Conservation (phyloP, 2,329 filamentous ascomycete species). For the Epichloe sylvatica region DNA sequence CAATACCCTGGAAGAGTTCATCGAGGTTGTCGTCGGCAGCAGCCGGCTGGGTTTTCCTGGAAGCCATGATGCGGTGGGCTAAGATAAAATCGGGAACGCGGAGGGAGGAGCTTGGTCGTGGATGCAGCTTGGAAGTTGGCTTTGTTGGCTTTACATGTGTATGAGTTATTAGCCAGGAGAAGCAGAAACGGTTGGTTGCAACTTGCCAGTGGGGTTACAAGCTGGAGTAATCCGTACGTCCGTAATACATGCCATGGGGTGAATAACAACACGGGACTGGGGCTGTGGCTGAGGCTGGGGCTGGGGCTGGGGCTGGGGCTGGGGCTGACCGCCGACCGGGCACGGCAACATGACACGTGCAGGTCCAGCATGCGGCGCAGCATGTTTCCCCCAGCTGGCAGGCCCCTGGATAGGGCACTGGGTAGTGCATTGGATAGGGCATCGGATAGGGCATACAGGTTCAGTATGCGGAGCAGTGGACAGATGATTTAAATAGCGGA, state of each 20-base stretch:
- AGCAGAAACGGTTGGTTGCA: no score
- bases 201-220: background rate
- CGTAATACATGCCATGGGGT: background rate
- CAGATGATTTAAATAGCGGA: no score
- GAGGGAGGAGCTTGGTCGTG: background rate
- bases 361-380: background rate
- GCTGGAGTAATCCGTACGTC: background rate
- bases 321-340: background rate
- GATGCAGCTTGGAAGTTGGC: background rate
- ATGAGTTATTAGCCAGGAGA: no score
- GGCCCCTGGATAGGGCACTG: no score
- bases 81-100: background rate
- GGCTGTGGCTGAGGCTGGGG: no score
- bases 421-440: no score
- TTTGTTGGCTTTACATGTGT: no score
- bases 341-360: conserved; percentile 3
- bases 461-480: background rate
- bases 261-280: no score
- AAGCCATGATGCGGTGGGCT: conserved; percentile 33
- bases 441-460: no score
- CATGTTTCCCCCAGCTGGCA: no score
- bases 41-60: conserved; percentile 43
- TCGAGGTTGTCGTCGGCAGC: conserved; percentile 49
- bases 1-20: conserved; percentile 51
- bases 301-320: no score